phyloP scores from a whole-genome alignment of 164 flowering plant species.

The Macadamia tetraphylla region DNA sequence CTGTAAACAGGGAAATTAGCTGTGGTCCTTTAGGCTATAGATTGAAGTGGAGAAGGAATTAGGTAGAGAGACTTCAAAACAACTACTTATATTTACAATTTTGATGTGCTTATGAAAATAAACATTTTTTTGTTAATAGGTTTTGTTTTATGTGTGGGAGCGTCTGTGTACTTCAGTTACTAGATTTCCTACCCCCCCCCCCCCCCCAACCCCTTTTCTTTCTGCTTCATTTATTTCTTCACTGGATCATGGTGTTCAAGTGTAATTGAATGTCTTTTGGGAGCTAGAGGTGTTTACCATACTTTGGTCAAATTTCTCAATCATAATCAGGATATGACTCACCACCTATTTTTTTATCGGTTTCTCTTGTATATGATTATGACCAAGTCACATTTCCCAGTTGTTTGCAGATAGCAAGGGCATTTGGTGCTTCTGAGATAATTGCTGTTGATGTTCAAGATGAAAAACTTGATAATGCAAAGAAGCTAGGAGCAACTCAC shows the following conservation, averaged over 20 bases:
- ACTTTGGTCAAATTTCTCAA: not conserved
- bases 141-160: not conserved
- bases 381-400: conserved; percentile 41
- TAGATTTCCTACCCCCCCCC: no score
- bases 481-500: conserved; percentile 82
- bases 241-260: not conserved
- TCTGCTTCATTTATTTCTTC: not conserved
- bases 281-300: no score
- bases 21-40: no score
- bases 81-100: not conserved
- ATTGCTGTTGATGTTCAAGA: conserved; percentile 96
- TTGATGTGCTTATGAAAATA: not conserved
- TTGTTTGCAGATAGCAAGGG: conserved; percentile 96
- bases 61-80: no score
- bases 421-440: conserved; percentile 91
- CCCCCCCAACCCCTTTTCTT: no score
- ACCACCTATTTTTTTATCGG: not conserved
- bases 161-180: no score
- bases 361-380: conserved; percentile 8
- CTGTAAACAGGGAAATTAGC: no score
- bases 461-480: conserved; percentile 81
- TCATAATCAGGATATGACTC: not conserved
- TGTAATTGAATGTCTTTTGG: no score
- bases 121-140: not conserved
- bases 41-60: no score